phyloP scores from a whole-genome alignment of 345 rosid genomes.

The Ceriops zippeliana region DNA sequence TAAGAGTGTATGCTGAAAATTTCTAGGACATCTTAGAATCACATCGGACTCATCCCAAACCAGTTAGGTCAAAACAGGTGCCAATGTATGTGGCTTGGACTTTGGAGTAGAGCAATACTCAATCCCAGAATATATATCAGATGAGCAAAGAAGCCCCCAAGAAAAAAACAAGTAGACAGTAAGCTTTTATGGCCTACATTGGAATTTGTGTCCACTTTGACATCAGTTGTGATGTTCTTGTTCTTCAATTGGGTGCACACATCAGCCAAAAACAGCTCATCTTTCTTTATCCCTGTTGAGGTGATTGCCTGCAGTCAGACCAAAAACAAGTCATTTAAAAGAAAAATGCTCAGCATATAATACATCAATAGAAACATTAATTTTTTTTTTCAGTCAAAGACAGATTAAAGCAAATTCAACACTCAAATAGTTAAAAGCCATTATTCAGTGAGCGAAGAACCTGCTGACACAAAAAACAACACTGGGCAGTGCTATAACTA shows the following conservation, averaged over 20 bases:
- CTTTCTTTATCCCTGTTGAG: conserved; percentile 29
- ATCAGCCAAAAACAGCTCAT: conserved; percentile 27
- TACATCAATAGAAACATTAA: too few species aligned
- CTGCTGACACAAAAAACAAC: too few species aligned
- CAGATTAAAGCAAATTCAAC: too few species aligned
- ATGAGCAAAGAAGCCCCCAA: not conserved
- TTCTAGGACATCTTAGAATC: not conserved
- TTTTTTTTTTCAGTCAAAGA: too few species aligned
- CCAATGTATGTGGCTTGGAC: not conserved
- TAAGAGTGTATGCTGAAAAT: not conserved
- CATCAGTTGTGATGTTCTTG: conserved; percentile 36
- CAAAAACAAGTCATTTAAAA: not conserved
- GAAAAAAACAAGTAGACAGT: not conserved
- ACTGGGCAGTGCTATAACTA: too few species aligned
- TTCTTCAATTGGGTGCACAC: conserved; percentile 32
- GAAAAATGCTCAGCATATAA: not conserved
- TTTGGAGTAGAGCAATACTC: not conserved
- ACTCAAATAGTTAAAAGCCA: too few species aligned
- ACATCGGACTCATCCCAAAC: not conserved
- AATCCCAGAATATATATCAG: not conserved
- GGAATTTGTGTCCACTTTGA: conserved; percentile 39
- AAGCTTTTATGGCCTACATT: conserved; percentile 44
- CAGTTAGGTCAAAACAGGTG: not conserved
- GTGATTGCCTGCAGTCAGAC: conserved; percentile 30
- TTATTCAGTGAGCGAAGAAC: too few species aligned